Evolutionary conservation across 345 rosid species (phyloP), one percentile per base, ranked within the genome.

Genomic region (Iberis pinnata): DNA sequence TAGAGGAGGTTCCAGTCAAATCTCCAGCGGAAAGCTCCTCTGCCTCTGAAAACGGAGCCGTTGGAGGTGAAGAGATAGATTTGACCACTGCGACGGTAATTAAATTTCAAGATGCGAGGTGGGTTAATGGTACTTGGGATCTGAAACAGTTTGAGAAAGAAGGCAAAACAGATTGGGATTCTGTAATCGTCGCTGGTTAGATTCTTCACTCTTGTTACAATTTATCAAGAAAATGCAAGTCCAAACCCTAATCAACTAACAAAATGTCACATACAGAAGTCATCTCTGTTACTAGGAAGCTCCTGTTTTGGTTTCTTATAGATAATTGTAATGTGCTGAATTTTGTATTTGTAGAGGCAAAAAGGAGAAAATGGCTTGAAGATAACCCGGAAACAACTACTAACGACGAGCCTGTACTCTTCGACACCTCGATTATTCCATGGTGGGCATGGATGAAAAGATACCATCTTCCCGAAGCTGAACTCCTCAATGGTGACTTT

Each of bases 361-460:
- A 72, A 78, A 85, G 98, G 74, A 80, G 98, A 62, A 88, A 92
- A 72, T 88, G 83, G 88, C 92, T 92, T 3, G 81, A 88, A 73
- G 74, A 67, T 41, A 81, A 80, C 67, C 96, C 96, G 1, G 96
- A 87, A 63, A 70, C 93, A 31, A 79, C 95, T 18, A 84, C 70
- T 45, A 92, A 87, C 17, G 84, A 83, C 3, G 88, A 84, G 65
- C 96, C 81, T 64, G 77, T 92, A 8, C 76, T 88, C 61, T 92
- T 92, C 6, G 95, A 92, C 55, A 84, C 98, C 17, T 79, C 96
- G 33, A 80, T 84, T 52, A 64, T 92, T 45, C 98, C 98, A 37
- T 92, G 98, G 98, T 92, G 98, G 98, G 80, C 83, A 17, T 92
- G 98, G 98, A 75, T 81, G 76, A 92, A 83, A 74, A 78, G 96